Percentiles rank a stretch among this genome's conserved stretches.
Evolutionary conservation across 208 protist species (phyloP).

Genomic region (Tetramitus jugosus): DNA sequence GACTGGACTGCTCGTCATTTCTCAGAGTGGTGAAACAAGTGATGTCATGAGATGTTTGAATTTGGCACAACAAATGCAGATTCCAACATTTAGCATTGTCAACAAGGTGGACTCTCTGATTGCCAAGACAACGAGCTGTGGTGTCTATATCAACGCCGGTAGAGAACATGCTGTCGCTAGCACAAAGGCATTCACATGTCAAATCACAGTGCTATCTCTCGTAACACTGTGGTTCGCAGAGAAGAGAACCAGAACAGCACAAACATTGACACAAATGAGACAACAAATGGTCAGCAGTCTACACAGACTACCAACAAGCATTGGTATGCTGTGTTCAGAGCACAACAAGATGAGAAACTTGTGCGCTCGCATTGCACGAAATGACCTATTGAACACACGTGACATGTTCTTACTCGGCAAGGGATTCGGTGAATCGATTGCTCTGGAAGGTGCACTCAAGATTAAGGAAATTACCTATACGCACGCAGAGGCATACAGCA

Average conservation of each 20-base stretch:
- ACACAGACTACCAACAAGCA: neutral
- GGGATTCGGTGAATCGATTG: conserved; percentile 78
- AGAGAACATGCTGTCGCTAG: conserved; percentile 87
- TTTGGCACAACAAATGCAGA: conserved; percentile 20
- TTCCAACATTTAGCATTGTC: conserved; percentile 25
- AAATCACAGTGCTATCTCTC: conserved; percentile 75
- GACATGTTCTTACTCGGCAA: conserved; percentile 10
- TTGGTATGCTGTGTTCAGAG: neutral
- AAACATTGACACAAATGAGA: neutral
- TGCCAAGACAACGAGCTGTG: conserved; percentile 65
- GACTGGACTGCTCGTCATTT: conserved; percentile 6
- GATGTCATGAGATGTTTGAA: conserved; percentile 16
- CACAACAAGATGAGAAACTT: neutral
- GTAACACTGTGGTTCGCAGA: conserved; percentile 68
- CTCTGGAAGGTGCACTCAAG: conserved; percentile 86
- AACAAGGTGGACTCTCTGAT: conserved; percentile 84
- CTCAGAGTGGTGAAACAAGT: conserved; percentile 14
- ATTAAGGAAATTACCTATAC: conserved; percentile 95
- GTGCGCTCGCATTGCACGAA: neutral
- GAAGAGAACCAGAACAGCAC: conserved; percentile 31
- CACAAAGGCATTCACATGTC: conserved; percentile 92
- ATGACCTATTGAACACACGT: neutral
- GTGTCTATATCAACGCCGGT: conserved; percentile 76
- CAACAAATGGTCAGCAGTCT: neutral
- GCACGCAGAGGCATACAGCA: conserved; percentile 88